These are phyloP conservation scores for Phycomyces blakesleeanus DNA, from an alignment of 192 early-diverging fungal species.

Conservation along the genomic window DNA sequence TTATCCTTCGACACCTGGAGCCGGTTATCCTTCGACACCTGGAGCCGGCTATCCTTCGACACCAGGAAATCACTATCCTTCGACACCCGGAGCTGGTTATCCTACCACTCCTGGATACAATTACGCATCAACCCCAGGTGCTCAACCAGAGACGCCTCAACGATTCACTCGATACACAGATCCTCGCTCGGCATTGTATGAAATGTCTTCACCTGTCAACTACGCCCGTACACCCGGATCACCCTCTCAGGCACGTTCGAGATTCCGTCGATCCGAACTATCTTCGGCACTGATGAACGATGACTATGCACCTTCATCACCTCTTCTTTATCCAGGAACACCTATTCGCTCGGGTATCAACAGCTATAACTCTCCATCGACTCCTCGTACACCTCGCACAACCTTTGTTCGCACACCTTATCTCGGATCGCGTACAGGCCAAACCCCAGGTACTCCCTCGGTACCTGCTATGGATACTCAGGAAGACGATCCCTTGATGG, in stretches of 20 bases:
- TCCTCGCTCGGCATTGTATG: constrained; percentile 16
- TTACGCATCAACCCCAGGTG: neutral
- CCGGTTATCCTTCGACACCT: neutral
- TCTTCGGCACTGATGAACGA: constrained; percentile 17
- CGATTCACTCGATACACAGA: constrained; percentile 9
- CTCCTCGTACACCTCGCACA: constrained; percentile 22
- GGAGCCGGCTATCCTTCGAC: neutral
- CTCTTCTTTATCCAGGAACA: constrained; percentile 28
- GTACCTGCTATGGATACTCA: constrained; percentile 23
- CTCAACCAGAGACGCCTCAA: constrained; percentile 14
- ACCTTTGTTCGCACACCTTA: constrained; percentile 31
- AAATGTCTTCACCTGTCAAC: constrained; percentile 17
- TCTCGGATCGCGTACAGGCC: constrained; percentile 4
- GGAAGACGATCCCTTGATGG: constrained; percentile 35
- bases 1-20: neutral
- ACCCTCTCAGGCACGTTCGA: constrained; percentile 9
- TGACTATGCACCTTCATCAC: constrained; percentile 24
- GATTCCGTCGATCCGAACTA: constrained; percentile 20
- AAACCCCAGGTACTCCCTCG: neutral
- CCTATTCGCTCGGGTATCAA: constrained; percentile 21
- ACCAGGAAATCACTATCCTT: neutral
- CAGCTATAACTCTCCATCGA: constrained; percentile 16
- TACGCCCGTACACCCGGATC: constrained; percentile 23
- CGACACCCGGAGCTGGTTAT: neutral
- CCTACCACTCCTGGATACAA: neutral